phyloP scores from a whole-genome alignment of 2,329 filamentous ascomycete genomes.

The Diplodia intermedia region DNA sequence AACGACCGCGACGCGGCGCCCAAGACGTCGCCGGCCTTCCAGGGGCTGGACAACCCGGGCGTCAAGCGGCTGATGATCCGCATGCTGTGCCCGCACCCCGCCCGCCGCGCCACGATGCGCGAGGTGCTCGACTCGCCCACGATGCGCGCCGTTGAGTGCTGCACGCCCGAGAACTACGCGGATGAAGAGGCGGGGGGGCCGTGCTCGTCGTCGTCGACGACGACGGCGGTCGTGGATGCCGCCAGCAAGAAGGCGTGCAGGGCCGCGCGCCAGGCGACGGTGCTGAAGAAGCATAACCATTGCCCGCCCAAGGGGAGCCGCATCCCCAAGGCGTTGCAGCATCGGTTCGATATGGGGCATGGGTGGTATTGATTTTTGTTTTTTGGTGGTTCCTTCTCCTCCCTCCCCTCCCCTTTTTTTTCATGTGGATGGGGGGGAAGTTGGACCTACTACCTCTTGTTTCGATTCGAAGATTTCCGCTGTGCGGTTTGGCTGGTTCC shows the following conservation, averaged over 20 bases:
- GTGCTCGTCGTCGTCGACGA: slow-evolving; percentile 44
- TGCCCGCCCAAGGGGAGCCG: slow-evolving; percentile 51
- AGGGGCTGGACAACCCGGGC: slow-evolving; percentile 68
- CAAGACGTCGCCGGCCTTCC: slow-evolving; percentile 69
- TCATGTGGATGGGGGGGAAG: no score
- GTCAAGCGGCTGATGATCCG: slow-evolving; percentile 74
- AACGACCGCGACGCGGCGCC: slow-evolving; percentile 51
- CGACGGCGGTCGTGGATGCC: slow-evolving; percentile 61
- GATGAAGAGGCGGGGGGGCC: slow-evolving; percentile 55
- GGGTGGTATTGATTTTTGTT: slow-evolving; percentile 36
- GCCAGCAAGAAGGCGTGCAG: slow-evolving; percentile 52
- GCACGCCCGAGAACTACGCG: slow-evolving; percentile 73
- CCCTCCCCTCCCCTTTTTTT: no score
- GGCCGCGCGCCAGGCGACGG: slow-evolving; percentile 44
- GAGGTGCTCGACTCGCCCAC: slow-evolving; percentile 75
- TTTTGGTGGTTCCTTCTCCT: no score
- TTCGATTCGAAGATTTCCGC: no score
- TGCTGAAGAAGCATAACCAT: slow-evolving; percentile 55
- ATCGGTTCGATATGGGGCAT: slow-evolving; percentile 51
- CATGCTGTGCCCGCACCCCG: slow-evolving; percentile 83
- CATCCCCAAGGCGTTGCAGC: slow-evolving; percentile 45
- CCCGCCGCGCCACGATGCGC: slow-evolving; percentile 71
- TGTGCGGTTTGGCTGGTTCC: no score
- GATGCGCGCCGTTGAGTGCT: slow-evolving; percentile 79
- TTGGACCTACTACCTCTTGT: no score